Evolutionary conservation across 2,329 filamentous ascomycete species (phyloP), one percentile per base, ranked within the genome.

Genomic region (Aspergillus sp.): DNA sequence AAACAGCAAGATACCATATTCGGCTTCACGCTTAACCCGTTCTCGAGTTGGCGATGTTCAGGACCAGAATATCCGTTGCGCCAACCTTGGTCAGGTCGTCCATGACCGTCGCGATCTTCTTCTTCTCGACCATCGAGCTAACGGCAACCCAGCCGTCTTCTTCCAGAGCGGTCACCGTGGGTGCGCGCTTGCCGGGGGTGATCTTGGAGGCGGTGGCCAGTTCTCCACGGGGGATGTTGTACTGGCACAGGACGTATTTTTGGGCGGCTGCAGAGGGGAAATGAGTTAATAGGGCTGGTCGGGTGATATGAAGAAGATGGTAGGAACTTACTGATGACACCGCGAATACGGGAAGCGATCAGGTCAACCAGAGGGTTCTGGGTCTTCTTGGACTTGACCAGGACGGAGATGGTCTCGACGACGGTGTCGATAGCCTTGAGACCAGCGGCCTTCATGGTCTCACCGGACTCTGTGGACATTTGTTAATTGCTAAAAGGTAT

Each of bases 381-480:
- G 5, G 93, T 89, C 59, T 88, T 85, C 74, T 89, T 92, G 45
- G 92, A 97, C 81, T 94, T 94, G 82, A 99, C 93, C 60, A 99
- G 85, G 51, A 97, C 89, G 32, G 95, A 93, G 17, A 89, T 91
- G 58, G 90, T 93, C 59, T 92, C 88, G 55, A 97, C 85, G 25
- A 99, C 92, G 2, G 95, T 99, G 69, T 95, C 92, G 69, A 98
- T 97, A 59, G 94, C 89, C 79, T 92, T 93, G 54, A 99, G 85
- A 23, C 95, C 95, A 47, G 94, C 94, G 19, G 94, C 95, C 72
- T 91, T 90, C 95, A 99, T 99, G 0, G 95, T 99, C 79, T 98
- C 94, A 59, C 95, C 95, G 19, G 95, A 98, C 82, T 99, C 94
- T 95, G 68, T 1, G 19, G 9, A 7, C 25, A 23, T 19, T 10